phyloP scores from a whole-genome alignment of 179 eudicot species.

The Spinacia oleracea region DNA sequence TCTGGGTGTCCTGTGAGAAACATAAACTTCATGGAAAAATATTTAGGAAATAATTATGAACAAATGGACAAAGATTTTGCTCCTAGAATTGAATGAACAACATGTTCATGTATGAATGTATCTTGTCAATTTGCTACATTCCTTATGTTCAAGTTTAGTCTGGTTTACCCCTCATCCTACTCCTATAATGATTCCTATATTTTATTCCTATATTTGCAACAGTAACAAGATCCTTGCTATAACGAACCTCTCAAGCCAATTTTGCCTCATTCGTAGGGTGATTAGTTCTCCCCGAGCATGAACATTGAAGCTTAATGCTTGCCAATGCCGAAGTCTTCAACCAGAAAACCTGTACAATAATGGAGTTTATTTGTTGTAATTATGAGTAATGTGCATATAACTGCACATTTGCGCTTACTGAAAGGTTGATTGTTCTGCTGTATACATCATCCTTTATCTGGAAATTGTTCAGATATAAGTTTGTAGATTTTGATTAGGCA shows the following conservation, averaged over 20 bases:
- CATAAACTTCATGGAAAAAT: not conserved
- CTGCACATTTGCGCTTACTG: conserved; percentile 10
- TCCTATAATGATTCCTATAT: not conserved
- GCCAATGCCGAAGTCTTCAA: conserved; percentile 1
- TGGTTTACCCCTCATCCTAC: not conserved
- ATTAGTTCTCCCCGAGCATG: not conserved
- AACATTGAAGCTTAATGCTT: conserved; percentile 1
- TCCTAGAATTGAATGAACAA: not conserved
- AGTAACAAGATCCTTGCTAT: conserved; percentile 15
- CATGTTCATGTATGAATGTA: not conserved
- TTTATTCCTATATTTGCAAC: conserved; percentile 14
- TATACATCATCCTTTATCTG: not conserved
- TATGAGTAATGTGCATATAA: conserved; percentile 17
- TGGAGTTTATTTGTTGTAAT: conserved; percentile 8
- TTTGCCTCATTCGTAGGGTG: not conserved
- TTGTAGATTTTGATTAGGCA: not conserved
- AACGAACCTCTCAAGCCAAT: conserved; percentile 11
- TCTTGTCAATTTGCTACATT: not conserved
- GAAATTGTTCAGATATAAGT: not conserved
- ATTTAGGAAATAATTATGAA: not conserved
- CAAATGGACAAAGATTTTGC: not conserved
- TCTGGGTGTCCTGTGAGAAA: not conserved
- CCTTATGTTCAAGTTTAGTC: too few species aligned
- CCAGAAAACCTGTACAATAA: not conserved
- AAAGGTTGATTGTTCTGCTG: conserved; percentile 11